Evolutionary conservation across 495 filamentous ascomycete genomes (phyloP).

Genomic region (Letharia columbiana): DNA sequence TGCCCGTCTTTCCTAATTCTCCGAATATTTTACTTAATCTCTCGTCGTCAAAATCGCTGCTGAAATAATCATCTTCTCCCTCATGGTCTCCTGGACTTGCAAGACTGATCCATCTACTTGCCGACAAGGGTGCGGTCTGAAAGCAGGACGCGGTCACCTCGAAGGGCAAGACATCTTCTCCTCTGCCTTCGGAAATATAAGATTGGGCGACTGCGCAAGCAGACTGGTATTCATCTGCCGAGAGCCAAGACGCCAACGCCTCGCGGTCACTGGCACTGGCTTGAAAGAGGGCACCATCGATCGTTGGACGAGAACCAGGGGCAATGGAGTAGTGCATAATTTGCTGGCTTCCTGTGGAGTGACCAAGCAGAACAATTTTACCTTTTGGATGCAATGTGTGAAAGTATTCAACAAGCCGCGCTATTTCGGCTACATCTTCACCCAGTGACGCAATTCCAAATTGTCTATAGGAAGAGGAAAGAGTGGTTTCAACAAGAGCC

Average conservation of each 20-base stretch:
- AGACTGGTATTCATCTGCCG: constrained; percentile 39
- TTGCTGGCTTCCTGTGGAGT: constrained; percentile 84
- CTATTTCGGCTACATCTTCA: constrained; percentile 66
- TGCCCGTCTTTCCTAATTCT: constrained; percentile 33
- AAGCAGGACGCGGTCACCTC: constrained; percentile 40
- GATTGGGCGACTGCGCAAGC: constrained; percentile 45
- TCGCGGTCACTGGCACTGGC: constrained; percentile 76
- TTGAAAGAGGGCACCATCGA: constrained; percentile 80
- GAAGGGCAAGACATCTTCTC: constrained; percentile 49
- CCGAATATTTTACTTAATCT: constrained; percentile 59
- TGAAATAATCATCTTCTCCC: constrained; percentile 85
- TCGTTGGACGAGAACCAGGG: constrained; percentile 31
- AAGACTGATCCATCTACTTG: constrained; percentile 60
- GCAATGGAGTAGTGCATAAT: constrained; percentile 63
- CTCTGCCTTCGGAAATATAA: constrained; percentile 44
- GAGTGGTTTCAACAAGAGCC: constrained; percentile 52
- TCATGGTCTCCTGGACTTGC: constrained; percentile 44
- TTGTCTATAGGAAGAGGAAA: constrained; percentile 57
- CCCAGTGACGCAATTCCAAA: constrained; percentile 64
- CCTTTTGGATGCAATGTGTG: constrained; percentile 29
- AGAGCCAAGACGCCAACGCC: constrained; percentile 38
- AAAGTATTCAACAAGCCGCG: constrained; percentile 63
- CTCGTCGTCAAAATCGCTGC: constrained; percentile 60
- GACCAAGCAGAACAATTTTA: constrained; percentile 80
- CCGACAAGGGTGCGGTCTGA: constrained; percentile 52